Conservation (phyloP, 208 protist species). For the Lotmaria passim region DNA sequence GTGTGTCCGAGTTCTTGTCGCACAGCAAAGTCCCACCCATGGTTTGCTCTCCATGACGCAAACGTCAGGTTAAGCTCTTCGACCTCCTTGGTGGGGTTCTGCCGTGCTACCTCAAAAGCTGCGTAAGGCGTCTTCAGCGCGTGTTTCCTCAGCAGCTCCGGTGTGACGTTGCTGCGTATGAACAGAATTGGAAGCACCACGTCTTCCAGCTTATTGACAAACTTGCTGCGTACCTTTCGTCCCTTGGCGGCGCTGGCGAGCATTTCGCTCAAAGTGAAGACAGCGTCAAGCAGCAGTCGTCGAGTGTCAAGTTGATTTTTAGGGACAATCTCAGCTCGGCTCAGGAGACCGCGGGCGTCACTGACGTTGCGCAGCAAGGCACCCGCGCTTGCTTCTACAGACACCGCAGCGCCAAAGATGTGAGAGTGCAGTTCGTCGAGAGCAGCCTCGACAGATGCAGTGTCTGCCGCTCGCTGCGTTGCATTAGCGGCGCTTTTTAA, state of each 20-base stretch:
- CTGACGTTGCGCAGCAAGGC: background rate
- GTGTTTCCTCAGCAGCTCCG: conserved; percentile 26
- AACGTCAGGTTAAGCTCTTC: conserved; percentile 20
- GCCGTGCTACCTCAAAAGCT: conserved; percentile 11
- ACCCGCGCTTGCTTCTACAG: background rate
- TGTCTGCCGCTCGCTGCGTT: conserved; percentile 17
- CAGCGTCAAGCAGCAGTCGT: conserved; percentile 33
- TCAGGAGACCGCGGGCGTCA: background rate
- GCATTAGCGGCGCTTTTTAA: conserved; percentile 10
- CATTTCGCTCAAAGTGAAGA: conserved; percentile 29
- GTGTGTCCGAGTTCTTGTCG: background rate
- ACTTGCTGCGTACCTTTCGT: conserved; percentile 1
- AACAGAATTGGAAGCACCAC: conserved; percentile 51
- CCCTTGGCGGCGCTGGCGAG: conserved; percentile 18
- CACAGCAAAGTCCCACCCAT: conserved; percentile 41
- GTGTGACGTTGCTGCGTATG: conserved; percentile 34
- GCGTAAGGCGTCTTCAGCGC: conserved; percentile 20
- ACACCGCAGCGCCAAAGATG: conserved; percentile 12
- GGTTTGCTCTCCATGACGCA: conserved; percentile 23
- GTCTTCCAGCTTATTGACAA: conserved; percentile 36
- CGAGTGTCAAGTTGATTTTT: conserved; percentile 18
- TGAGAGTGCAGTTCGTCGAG: conserved; percentile 23
- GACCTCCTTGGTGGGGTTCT: background rate
- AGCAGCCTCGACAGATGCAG: conserved; percentile 6
- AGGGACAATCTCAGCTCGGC: background rate